phyloP scores from a whole-genome alignment of 179 eudicot species.

The Amaranthus tricolor region DNA sequence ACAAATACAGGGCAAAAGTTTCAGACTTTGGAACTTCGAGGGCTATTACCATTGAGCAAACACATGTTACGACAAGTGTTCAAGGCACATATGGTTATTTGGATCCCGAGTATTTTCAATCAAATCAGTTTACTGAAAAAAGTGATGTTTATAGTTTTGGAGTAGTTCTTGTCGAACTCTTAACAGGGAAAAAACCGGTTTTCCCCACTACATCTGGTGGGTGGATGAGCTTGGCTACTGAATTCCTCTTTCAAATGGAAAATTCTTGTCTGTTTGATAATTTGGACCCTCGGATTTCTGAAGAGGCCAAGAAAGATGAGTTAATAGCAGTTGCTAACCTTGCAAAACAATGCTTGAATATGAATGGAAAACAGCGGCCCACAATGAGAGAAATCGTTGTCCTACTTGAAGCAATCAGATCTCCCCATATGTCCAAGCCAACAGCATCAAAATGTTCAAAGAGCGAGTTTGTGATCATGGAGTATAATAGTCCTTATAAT shows the following conservation, averaged over 20 bases:
- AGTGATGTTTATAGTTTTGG: slow-evolving; percentile 11
- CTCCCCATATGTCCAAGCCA: not conserved
- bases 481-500: not conserved
- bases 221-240: slow-evolving; percentile 24
- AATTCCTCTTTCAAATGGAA: slow-evolving; percentile 25
- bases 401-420: slow-evolving; percentile 7
- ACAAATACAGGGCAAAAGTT: slow-evolving; percentile 29
- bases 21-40: slow-evolving; percentile 32
- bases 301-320: slow-evolving; percentile 15
- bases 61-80: slow-evolving; percentile 28
- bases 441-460: not conserved
- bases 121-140: not conserved
- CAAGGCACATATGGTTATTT: slow-evolving; percentile 35
- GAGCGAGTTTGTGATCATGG: not conserved
- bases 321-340: slow-evolving; percentile 24
- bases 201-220: slow-evolving; percentile 16
- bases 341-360: slow-evolving; percentile 30
- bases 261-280: slow-evolving; percentile 17
- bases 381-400: slow-evolving; percentile 16
- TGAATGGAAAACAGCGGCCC: slow-evolving; percentile 33
- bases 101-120: slow-evolving; percentile 31
- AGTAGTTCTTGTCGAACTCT: slow-evolving; percentile 38
- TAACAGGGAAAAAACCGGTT: slow-evolving; percentile 33
- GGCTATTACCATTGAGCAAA: slow-evolving; percentile 25
- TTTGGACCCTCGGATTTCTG: slow-evolving; percentile 18